phyloP scores from a whole-genome alignment of 345 rosid species.

The Pistacia integerrima region DNA sequence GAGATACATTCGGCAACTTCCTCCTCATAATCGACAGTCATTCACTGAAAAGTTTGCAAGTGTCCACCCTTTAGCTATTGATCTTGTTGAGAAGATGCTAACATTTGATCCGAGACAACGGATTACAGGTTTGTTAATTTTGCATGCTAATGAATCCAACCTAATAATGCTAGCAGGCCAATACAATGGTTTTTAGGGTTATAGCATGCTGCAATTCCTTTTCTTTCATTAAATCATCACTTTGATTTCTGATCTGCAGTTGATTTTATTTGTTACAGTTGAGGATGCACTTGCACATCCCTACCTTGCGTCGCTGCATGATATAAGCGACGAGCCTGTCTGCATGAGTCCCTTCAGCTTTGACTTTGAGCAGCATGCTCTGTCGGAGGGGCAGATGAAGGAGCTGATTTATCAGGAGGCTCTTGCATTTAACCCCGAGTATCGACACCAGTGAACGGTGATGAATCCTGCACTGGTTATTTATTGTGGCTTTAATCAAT shows the following conservation, averaged over 20 bases:
- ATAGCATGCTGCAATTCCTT: neutral
- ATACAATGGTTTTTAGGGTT: neutral
- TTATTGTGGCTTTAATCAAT: conserved; percentile 19
- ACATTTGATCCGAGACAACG: conserved; percentile 81
- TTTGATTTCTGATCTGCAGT: neutral
- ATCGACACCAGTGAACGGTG: conserved; percentile 39
- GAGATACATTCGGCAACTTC: conserved; percentile 69
- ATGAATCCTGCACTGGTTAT: conserved; percentile 1
- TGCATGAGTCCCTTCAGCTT: conserved; percentile 72
- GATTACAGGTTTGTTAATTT: conserved; percentile 63
- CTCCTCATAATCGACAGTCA: conserved; percentile 59
- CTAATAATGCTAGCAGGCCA: too few species aligned
- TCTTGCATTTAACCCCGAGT: conserved; percentile 82
- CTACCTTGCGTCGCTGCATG: conserved; percentile 60
- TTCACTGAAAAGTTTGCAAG: conserved; percentile 71
- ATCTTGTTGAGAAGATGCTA: conserved; percentile 87
- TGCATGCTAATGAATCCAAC: neutral
- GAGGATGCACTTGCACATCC: conserved; percentile 90
- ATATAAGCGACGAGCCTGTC: conserved; percentile 73
- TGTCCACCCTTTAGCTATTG: conserved; percentile 69
- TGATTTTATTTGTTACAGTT: conserved; percentile 39
- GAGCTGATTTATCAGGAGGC: conserved; percentile 82
- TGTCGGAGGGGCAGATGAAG: conserved; percentile 75
- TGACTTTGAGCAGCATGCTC: conserved; percentile 72
- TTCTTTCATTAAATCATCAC: neutral